phyloP scores from a whole-genome alignment of 371 early-diverging fungal genomes.

The Rhizomucor miehei region DNA sequence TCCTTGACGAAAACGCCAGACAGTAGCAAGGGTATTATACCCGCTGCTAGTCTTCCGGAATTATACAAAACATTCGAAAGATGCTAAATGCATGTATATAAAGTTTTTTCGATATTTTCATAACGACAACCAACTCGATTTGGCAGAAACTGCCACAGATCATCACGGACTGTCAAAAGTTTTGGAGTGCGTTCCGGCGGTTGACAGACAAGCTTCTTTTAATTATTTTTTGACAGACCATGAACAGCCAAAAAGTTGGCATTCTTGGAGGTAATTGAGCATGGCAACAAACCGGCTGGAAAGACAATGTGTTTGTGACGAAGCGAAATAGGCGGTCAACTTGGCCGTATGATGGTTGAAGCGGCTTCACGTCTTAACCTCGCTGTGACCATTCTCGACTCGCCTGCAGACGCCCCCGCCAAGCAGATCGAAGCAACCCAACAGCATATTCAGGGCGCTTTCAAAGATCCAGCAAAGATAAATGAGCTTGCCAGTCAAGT shows the following conservation, averaged over 20 bases:
- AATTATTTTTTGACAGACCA: conserved; percentile 8
- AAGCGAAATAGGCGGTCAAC: conserved; percentile 73
- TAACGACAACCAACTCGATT: too few relatives aligned
- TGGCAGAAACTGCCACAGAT: too few relatives aligned
- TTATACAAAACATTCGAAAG: conserved; percentile 93
- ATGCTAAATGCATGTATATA: conserved; percentile 64
- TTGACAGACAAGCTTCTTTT: too few relatives aligned
- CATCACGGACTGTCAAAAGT: too few relatives aligned
- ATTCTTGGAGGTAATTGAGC: conserved; percentile 57
- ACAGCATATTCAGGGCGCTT: conserved; percentile 76
- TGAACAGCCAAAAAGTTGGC: conserved; percentile 64
- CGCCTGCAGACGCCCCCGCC: conserved; percentile 73
- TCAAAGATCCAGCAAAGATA: conserved; percentile 76
- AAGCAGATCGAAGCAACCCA: conserved; percentile 76
- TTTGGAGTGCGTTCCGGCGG: too few relatives aligned
- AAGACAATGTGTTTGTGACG: not conserved
- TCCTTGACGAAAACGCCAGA: conserved; percentile 47
- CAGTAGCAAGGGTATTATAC: conserved; percentile 49
- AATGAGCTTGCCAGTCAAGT: conserved; percentile 67
- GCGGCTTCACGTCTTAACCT: conserved; percentile 90
- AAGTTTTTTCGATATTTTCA: too few relatives aligned
- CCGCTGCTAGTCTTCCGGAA: conserved; percentile 80
- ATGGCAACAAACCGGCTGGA: not conserved
- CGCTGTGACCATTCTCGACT: conserved; percentile 80
- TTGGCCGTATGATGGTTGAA: conserved; percentile 96